phyloP scores from a whole-genome alignment of 306 rosid genomes.

The Acacia crassicarpa region DNA sequence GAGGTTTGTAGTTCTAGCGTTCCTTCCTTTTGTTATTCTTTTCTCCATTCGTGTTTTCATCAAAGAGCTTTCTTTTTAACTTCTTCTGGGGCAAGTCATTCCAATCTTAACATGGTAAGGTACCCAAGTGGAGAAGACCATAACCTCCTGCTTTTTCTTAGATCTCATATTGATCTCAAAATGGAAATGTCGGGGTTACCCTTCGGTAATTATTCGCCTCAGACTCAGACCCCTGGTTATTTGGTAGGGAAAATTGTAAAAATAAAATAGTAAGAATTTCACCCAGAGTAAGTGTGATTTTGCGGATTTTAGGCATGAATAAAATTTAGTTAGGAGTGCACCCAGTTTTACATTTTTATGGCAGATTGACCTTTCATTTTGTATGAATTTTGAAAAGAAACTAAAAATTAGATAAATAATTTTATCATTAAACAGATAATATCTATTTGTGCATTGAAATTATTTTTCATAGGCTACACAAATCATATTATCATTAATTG shows the following conservation, averaged over 20 bases:
- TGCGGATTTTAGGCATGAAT: too few relatives aligned
- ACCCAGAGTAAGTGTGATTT: too few relatives aligned
- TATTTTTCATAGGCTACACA: too few relatives aligned
- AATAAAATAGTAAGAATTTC: too few relatives aligned
- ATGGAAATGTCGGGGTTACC: neutral
- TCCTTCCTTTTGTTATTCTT: neutral
- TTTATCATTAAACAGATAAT: too few relatives aligned
- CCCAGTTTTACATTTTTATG: too few relatives aligned
- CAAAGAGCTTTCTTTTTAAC: neutral
- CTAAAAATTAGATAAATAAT: too few relatives aligned
- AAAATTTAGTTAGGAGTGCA: too few relatives aligned
- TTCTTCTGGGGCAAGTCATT: neutral
- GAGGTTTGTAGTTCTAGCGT: too few relatives aligned
- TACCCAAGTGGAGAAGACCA: neutral
- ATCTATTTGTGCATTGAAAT: too few relatives aligned
- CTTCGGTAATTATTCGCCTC: neutral
- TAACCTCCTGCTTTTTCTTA: neutral
- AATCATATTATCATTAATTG: neutral
- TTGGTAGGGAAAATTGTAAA: too few relatives aligned
- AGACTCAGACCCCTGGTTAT: neutral
- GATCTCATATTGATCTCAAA: neutral
- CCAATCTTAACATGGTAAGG: neutral
- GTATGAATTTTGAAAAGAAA: neutral
- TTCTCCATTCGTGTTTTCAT: neutral
- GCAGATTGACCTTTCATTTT: too few relatives aligned